phyloP scores from a whole-genome alignment of 257 asterid genomes.

The Fraxinus americana region DNA sequence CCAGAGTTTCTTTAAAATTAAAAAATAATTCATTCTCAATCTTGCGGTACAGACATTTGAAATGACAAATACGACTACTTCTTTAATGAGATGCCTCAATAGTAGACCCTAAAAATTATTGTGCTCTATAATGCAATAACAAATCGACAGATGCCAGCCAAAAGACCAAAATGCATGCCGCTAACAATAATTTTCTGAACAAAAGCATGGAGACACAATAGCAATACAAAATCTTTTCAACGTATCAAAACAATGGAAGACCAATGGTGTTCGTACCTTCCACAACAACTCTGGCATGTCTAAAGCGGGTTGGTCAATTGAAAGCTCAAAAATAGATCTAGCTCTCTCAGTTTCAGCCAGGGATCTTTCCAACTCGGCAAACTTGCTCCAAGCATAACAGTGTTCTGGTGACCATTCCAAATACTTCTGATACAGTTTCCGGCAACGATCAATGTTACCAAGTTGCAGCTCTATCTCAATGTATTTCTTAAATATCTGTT shows the following conservation, averaged over 20 bases:
- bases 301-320: conserved; percentile 90
- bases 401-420: conserved; percentile 90
- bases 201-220: not conserved
- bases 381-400: conserved; percentile 95
- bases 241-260: not conserved
- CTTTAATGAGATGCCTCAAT: not conserved
- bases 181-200: not conserved
- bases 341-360: conserved; percentile 88
- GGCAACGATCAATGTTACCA: conserved; percentile 83
- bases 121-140: no score
- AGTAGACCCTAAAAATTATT: not conserved
- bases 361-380: conserved; percentile 80
- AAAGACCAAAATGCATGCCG: conserved; percentile 2
- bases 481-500: conserved; percentile 93
- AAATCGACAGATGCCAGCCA: not conserved
- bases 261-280: conserved; percentile 32
- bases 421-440: conserved; percentile 78
- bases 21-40: not conserved
- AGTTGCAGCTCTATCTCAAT: conserved; percentile 91
- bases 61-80: not conserved
- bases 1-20: not conserved
- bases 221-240: not conserved
- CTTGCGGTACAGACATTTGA: not conserved
- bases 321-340: conserved; percentile 88
- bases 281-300: conserved; percentile 96